Evolutionary conservation across 2,329 filamentous ascomycete species (phyloP), one percentile per base, ranked within the genome.

Genomic region (Venturia effusa): DNA sequence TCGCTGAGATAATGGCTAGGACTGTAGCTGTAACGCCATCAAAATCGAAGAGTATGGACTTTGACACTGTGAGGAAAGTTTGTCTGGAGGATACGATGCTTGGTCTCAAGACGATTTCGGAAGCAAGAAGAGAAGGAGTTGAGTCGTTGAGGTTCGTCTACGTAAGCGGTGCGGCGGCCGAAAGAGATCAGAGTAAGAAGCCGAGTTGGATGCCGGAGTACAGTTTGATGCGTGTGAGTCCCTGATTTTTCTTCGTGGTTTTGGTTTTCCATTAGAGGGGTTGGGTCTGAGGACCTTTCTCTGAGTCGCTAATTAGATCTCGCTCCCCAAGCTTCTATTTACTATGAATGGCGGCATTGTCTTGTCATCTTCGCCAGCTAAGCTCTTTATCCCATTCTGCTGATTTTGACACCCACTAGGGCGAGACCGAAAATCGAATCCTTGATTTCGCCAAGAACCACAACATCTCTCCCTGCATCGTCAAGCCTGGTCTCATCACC

Each of bases 121-220:
- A 43, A 64, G 62, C 43, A 54, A 61, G 48, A 15, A 24, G 27
- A 24, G 48, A 54, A 1, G 69, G 0, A 61, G 62, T 19, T 62
- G 72, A 70, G 54, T 77, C 79, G 0, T 72, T 82, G 40, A 76
- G 76, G 1, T 83, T 82, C 65, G 61, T 82, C 2, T 82, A 82
- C 68, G 74, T 80, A 65, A 84, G 81, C 66, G 82, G 81, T 2
- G 67, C 71, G 1, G 71, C 69, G 0, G 73, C 74, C 2, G 75
- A 77, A 66, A 75, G 79, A 1, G 81, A 84, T 59, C 78, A 73
- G 24, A 74, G 68, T 15, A 78, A 81, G 69, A 79, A 71, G 61
- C 77, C 75, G 1, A 68, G 66, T 65, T 67, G 75, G 8, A 67
- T 76, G 34, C 68, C 69, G 0, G 71, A 81, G 48, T 83, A 83